These are phyloP conservation scores for Yamadazyma siamensis DNA, from an alignment of 1,139 yeast genomes.

Conservation along the genomic window DNA sequence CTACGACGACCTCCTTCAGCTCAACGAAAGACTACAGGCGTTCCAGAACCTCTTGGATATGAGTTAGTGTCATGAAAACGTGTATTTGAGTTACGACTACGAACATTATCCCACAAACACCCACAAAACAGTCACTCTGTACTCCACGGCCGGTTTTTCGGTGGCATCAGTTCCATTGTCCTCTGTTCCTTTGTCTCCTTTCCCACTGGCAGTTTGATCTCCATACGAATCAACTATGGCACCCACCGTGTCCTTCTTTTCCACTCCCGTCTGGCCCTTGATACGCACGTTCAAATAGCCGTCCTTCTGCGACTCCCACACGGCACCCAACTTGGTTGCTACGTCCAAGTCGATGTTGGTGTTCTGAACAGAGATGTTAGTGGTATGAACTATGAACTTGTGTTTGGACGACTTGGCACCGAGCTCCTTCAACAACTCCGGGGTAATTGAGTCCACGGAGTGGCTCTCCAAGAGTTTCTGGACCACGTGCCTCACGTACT, in stretches of 20 bases:
- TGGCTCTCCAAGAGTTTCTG: constrained; percentile 3
- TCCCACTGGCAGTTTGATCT: neutral
- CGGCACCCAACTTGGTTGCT: constrained; percentile 29
- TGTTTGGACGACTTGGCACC: constrained; percentile 34
- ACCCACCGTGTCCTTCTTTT: constrained; percentile 8
- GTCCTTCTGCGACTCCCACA: constrained; percentile 39
- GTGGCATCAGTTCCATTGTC: too few relatives aligned
- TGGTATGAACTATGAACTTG: constrained; percentile 31
- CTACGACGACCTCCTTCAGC: constrained; percentile 17
- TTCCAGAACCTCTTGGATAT: constrained; percentile 25
- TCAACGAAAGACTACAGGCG: constrained; percentile 27
- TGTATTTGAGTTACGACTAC: too few relatives aligned
- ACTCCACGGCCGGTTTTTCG: too few relatives aligned
- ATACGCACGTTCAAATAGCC: constrained; percentile 24
- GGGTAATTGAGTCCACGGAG: constrained; percentile 8
- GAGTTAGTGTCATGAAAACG: too few relatives aligned
- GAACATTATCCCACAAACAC: constrained; percentile 22
- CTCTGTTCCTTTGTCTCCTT: too few relatives aligned
- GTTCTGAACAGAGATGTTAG: constrained; percentile 17
- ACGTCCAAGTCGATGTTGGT: constrained; percentile 19
- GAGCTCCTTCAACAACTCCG: constrained; percentile 18
- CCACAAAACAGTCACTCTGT: constrained; percentile 25
- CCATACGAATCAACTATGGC: constrained; percentile 9
- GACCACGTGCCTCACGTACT: constrained; percentile 7
- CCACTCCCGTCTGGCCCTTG: neutral